These are phyloP conservation scores for Parmales sp. DNA, from an alignment of 108 stramenopile genomes.

Conservation along the genomic window DNA sequence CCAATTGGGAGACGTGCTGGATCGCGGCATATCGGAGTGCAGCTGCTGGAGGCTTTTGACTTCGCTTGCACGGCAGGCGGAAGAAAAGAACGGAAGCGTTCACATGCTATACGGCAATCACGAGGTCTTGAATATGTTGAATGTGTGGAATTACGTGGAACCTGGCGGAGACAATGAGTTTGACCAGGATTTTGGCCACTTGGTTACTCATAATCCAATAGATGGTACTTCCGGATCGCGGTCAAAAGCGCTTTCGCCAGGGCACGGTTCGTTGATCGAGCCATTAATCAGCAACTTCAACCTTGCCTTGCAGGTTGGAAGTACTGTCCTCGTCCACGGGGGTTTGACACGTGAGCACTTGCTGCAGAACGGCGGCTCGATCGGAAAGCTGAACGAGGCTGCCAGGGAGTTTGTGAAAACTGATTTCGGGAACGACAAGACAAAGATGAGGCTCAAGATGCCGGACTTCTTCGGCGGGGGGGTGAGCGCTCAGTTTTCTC, in stretches of 20 bases:
- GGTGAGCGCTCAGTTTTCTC: conserved; percentile 29
- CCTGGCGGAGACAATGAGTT: conserved; percentile 46
- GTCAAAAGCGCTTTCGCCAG: conserved; percentile 1
- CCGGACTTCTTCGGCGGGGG: conserved; percentile 55
- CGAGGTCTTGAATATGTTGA: conserved; percentile 57
- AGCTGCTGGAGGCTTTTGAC: conserved; percentile 45
- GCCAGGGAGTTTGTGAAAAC: conserved; percentile 53
- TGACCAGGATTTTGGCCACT: conserved; percentile 18
- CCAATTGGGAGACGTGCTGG: conserved; percentile 66
- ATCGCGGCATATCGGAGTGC: conserved; percentile 58
- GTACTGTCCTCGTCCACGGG: conserved; percentile 65
- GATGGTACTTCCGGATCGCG: neutral
- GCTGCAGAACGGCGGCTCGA: conserved; percentile 33
- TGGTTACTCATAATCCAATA: neutral
- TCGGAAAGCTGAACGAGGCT: conserved; percentile 42
- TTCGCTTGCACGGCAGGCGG: conserved; percentile 46
- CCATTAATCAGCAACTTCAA: conserved; percentile 46
- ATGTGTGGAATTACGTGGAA: conserved; percentile 57
- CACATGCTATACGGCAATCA: conserved; percentile 63
- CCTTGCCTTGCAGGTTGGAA: conserved; percentile 48
- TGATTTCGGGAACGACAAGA: conserved; percentile 43
- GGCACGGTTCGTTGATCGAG: conserved; percentile 11
- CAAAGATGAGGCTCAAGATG: conserved; percentile 48
- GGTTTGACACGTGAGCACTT: conserved; percentile 56
- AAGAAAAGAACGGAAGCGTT: conserved; percentile 34